Base-by-base conservation (phyloP, 2,329 filamentous ascomycete genomes). In the Tolypocladium tropicale region DNA sequence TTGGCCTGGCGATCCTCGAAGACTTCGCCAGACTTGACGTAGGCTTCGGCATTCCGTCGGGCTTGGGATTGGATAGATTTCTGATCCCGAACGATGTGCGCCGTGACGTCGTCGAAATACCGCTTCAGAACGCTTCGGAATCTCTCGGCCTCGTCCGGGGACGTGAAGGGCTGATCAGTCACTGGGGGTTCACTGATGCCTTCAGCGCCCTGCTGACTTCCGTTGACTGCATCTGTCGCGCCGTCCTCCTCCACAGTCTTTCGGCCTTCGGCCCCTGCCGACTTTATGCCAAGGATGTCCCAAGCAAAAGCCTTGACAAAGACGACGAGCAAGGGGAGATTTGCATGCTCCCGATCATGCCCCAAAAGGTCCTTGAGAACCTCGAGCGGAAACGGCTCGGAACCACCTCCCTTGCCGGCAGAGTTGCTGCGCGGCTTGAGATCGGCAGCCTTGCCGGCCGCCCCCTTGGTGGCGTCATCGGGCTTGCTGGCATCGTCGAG, bases 291-390 rank as follows among this genome's bases (percentile, higher is more conserved):
- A 16, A 99, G 75, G 37, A 97, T 83, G 73, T 99, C 95, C 92
- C 93, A 99, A 60, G 88, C 87, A 65, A 97, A 99, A 21, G 89
- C 86, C 74, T 96, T 99, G 62, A 96, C 92, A 67, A 99, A 99
- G 16, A 95, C 81, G 53, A 97, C 94, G 6, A 96, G 87, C 50
- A 99, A 76, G 1, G 94, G 91, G 48, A 99, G 74, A 67, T 97
- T 99, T 55, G 84, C 78, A 67, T 97, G 94, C 63, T 99, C 93
- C 55, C 91, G 84, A 69, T 99, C 94, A 67, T 97, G 87, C 9
- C 92, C 91, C 18, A 99, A 80, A 61, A 99, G 81, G 68, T 99
- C 95, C 74, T 99, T 99, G 43, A 99, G 76, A n/a, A 97, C 93
- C 70, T 99, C 94, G 23, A 99, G 78, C 4, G 95, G 95, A 63